Percentiles rank a stretch among this genome's conserved stretches.
These are phyloP conservation scores for Hypocreales sp. DNA, from an alignment of 2,329 filamentous ascomycete species.

Conservation along the genomic window DNA sequence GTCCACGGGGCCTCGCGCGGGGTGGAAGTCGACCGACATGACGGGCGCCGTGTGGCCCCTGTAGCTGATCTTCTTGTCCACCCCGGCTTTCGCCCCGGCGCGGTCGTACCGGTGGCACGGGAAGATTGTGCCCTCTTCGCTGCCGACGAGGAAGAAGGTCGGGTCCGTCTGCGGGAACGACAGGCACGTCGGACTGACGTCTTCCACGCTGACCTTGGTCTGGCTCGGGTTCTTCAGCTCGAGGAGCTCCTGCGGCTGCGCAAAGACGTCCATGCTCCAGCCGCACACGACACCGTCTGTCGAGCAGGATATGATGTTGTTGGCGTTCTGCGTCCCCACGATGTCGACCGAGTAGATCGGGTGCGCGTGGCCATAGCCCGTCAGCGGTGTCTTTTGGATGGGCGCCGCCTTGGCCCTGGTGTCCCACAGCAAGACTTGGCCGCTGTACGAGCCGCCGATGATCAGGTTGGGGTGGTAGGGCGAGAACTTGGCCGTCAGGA, in stretches of 20 bases:
- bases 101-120: constrained; percentile 96
- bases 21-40: constrained; percentile 93
- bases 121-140: constrained; percentile 91
- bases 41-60: constrained; percentile 84
- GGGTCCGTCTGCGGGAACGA: constrained; percentile 90
- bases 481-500: constrained; percentile 93
- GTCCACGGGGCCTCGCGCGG: constrained; percentile 80
- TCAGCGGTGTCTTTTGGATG: constrained; percentile 90
- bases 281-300: constrained; percentile 94
- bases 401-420: constrained; percentile 79
- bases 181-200: constrained; percentile 86
- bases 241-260: constrained; percentile 86
- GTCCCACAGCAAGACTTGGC: constrained; percentile 94
- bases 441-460: constrained; percentile 89
- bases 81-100: constrained; percentile 89
- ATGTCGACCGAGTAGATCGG: constrained; percentile 93
- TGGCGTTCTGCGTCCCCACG: constrained; percentile 94
- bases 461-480: constrained; percentile 95
- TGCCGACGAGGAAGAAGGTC: constrained; percentile 93
- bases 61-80: constrained; percentile 80
- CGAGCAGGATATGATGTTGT: constrained; percentile 94
- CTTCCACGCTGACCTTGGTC: constrained; percentile 64
- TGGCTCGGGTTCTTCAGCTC: constrained; percentile 76
- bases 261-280: constrained; percentile 96
- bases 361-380: constrained; percentile 88